Base-by-base conservation (phyloP, 1,139 yeast species). In the Suhomyces guaymorum region DNA sequence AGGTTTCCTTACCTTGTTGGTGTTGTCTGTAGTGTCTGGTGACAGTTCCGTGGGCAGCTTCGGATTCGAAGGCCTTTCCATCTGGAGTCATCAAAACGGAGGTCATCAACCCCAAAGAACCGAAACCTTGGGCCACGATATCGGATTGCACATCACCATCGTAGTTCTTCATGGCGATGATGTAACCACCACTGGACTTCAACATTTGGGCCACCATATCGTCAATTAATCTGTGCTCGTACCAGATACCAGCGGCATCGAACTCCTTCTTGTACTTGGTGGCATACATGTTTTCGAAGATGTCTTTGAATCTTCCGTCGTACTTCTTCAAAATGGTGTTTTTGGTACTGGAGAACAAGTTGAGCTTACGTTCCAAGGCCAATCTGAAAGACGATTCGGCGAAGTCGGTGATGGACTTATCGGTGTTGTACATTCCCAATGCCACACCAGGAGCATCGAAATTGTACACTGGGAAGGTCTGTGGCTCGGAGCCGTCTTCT, bases 151-250 rank as follows among this genome's bases (percentile, higher is more conserved):
- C 94, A 61, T 84, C 94, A 62, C 94, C 94, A 59, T 84, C 94
- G 56, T 84, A 84, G 63, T 84, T 84, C 64, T 84, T 84, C 75
- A 84, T 72, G 31, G 94, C 94, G 72, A 84, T 81, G 48, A 84
- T 78, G 56, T 77, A 84, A 8, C 94, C 94, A 59, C 94, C 94
- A 56, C 79, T 81, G 17, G 90, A 82, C 60, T 84, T 84, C 57
- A 84, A 66, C 94, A 84, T 84, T 63, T 84, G 94, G 4, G 94
- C 94, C 44, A 84, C 94, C 90, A 84, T 84, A 58, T 84, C 94
- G 59, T 84, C 94, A 46, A 84, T 84, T 49, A 84, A 73, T 63
- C 94, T 79, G 59, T 84, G 94, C 56, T 84, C 92, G 53, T 82
- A 84, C 78, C 81, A 76, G 49, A 84, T 77, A n/a, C 85, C 86